Evolutionary conservation across 257 asterid species (phyloP).

Genomic region (Salvia hispanica): DNA sequence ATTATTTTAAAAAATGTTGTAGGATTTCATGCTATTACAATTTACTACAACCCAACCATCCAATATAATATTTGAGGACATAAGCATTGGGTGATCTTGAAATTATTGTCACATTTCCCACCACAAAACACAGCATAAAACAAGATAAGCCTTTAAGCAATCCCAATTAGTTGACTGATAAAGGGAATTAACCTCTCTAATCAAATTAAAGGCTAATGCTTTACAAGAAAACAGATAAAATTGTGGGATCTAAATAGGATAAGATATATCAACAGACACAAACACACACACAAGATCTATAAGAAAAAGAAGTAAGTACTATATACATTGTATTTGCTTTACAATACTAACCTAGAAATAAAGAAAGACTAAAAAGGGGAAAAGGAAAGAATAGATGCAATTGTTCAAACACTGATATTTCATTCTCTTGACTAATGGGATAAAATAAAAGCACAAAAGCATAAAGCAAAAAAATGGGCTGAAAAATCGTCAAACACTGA

Average conservation of each 20-base stretch:
- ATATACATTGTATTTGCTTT: constrained; percentile 22
- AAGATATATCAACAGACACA: constrained; percentile 10
- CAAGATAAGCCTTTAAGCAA: constrained; percentile 46
- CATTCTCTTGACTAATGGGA: constrained; percentile 31
- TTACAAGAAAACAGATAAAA: constrained; percentile 13
- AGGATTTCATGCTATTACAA: constrained; percentile 47
- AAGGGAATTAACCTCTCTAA: constrained; percentile 17
- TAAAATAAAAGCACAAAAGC: constrained; percentile 44
- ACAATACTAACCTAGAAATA: constrained; percentile 15
- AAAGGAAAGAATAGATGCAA: constrained; percentile 24
- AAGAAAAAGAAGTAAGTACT: constrained; percentile 12
- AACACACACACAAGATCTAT: constrained; percentile 26
- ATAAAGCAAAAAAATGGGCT: constrained; percentile 35
- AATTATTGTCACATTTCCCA: constrained; percentile 39
- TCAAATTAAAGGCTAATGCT: constrained; percentile 10
- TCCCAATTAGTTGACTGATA: constrained; percentile 31
- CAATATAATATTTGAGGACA: constrained; percentile 45
- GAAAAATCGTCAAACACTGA: constrained; percentile 43
- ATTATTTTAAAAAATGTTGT: constrained; percentile 42
- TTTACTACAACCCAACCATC: constrained; percentile 23
- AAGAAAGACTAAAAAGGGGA: constrained; percentile 19
- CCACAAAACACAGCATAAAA: constrained; percentile 51
- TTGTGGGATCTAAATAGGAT: constrained; percentile 28
- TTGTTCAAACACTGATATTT: constrained; percentile 40
- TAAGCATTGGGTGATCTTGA: constrained; percentile 41